Conservation (phyloP, 192 early-diverging fungal species). For the Chytriomyces confervae region DNA sequence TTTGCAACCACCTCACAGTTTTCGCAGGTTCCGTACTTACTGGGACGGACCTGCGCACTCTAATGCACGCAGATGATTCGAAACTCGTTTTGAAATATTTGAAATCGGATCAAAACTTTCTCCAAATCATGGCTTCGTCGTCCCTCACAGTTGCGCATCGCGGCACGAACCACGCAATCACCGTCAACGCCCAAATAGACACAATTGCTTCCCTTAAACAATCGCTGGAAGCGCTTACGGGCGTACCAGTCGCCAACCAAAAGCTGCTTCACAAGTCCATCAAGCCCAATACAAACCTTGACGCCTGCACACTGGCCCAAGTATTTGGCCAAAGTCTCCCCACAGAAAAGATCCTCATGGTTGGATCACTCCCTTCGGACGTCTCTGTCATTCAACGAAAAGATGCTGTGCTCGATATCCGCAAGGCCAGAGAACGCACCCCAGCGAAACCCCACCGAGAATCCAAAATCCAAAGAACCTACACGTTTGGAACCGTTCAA, state of each 20-base stretch:
- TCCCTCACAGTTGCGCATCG: no score
- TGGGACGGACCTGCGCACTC: no score
- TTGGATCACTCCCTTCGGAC: conserved; percentile 55
- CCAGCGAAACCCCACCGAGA: conserved; percentile 23
- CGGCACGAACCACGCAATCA: no score
- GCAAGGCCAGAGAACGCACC: neutral
- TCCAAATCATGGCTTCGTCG: no score
- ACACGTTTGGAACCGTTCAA: conserved; percentile 63
- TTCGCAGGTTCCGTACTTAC: no score
- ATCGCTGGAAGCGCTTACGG: conserved; percentile 40
- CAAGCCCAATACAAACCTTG: conserved; percentile 4
- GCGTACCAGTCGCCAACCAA: conserved; percentile 47
- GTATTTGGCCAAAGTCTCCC: conserved; percentile 25
- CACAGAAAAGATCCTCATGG: conserved; percentile 56
- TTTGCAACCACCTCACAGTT: no score
- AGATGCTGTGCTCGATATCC: conserved; percentile 13
- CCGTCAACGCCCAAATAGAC: neutral
- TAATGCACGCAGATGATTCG: no score
- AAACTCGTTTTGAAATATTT: no score
- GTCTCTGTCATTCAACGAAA: conserved; percentile 41
- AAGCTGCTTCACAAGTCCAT: conserved; percentile 63
- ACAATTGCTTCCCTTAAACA: conserved; percentile 54
- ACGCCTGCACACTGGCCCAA: conserved; percentile 34
- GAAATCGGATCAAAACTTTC: no score
- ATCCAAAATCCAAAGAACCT: conserved; percentile 20